Evolutionary conservation across 225 moss, liverwort and hornwort species (phyloP), one percentile per base, ranked within the genome.

Genomic region (Pseudisothecium myosuroides): DNA sequence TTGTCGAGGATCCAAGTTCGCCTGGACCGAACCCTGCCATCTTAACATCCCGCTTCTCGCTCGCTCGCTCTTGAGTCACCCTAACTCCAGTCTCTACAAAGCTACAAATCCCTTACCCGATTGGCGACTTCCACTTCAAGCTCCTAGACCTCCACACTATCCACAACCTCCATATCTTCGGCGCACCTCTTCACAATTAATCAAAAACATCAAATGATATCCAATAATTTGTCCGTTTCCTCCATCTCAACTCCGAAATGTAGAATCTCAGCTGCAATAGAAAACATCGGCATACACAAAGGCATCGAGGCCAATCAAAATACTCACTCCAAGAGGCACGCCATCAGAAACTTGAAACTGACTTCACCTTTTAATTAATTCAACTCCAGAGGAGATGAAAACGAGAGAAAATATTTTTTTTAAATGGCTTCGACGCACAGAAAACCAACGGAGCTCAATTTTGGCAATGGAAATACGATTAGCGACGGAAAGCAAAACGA

Each of bases 1-100:
- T 85, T 93, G 94, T 45, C 92, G 89, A 72, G 94, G 94, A 69
- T 93, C 93, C 73, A 50, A 87, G 81, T 93, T 94, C 78, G 93
- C 93, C 94, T 90, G 91, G 81, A 93, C 68, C 78, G 94, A 94
- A 86, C 93, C 91, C 86, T 93, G 89, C 94, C 94, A 94, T 90
- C 93, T 90, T 79, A 94, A 91, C 94, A 94, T 94, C 89, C 89
- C 90, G 88, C 88, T 84, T 52, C 87, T 87, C 85, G 39, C 91
- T 86, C 85, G 39, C 91, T 81, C 61, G 50, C 82, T 77, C 78
- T 60, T 24, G 47, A 61, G 29, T 75, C 86, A 89, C 85, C 89
- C 79, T 73, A 84, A 83, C 84, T 87, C 81, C 72, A 60, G 45
- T 21, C 69, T 13, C 65, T 81, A 37, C 49, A 37, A 62, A 76